Base-by-base conservation (phyloP, 2,329 filamentous ascomycete species). In the Chrysosporium queenslandicum region DNA sequence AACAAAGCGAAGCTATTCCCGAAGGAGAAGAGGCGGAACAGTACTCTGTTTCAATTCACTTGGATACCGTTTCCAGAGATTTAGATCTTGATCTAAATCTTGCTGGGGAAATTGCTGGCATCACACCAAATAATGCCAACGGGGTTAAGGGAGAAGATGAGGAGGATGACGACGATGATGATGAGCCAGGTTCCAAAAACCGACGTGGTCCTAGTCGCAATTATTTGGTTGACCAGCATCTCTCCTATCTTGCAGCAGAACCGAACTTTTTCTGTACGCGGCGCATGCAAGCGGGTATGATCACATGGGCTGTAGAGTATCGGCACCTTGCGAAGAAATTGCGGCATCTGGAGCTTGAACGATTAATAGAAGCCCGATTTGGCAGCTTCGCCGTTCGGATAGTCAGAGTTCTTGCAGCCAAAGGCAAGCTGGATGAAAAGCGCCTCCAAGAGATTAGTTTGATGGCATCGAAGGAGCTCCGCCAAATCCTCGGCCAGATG, bases 381-480 rank as follows among this genome's bases (percentile, higher is more conserved):
- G 89, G 88, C 6, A 78, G 80, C 6, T 75, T 85, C 43, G 88
- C 88, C 0, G 77, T 91, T 16, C 86, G 91, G 7, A 75, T 98
- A n/a, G 79, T 89, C 18, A 85, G 88, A 18, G 88, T 97, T 52
- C 77, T 98, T 18, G 79, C 85, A 36, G 83, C 86, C 54, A 88
- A 90, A 64, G 92, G 92, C 50, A 95, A 92, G 64, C 75, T 97
- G n/a, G 91, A 97, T 59, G 92, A 98, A 68, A 94, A 94, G 68
- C 83, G 86, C 55, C 76, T 96, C 11, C 85, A 86, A 34, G 82
- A 83, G 46, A 77, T 89, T 52, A 86, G 86, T 50, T 79, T 98
- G 55, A 84, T 96, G 74, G 85, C 85, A 53, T 87, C 91, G 61
- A 82, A 85, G 53, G 87, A 95, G 50, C 81, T 97, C 21, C 87